These are phyloP conservation scores for Blastobotrys serpentis DNA, from an alignment of 1,139 yeast species.

Conservation along the genomic window DNA sequence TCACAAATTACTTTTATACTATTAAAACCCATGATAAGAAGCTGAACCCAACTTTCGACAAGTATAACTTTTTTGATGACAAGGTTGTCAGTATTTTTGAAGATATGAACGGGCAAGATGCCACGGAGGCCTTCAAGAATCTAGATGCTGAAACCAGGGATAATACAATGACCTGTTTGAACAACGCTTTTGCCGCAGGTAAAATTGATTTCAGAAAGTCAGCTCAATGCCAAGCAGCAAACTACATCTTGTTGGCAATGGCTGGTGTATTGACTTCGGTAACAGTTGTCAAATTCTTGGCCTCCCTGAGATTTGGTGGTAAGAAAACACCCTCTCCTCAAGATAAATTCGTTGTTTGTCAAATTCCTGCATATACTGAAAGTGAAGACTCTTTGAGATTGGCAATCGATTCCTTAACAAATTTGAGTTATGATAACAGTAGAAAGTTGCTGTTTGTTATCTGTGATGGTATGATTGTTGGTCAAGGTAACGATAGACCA, in stretches of 20 bases:
- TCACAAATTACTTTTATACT: constrained; percentile 41
- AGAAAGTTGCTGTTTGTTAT: constrained; percentile 41
- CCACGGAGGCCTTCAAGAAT: constrained; percentile 32
- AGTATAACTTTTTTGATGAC: constrained; percentile 39
- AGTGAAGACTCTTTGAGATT: constrained; percentile 42
- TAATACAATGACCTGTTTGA: constrained; percentile 38
- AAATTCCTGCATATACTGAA: constrained; percentile 45
- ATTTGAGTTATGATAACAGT: constrained; percentile 40
- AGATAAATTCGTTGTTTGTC: constrained; percentile 43
- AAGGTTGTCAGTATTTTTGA: constrained; percentile 35
- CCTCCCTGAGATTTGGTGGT: constrained; percentile 41
- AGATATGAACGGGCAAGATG: constrained; percentile 38
- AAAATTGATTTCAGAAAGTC: constrained; percentile 40
- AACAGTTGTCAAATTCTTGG: constrained; percentile 41
- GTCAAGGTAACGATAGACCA: constrained; percentile 43
- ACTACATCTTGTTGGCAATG: constrained; percentile 39
- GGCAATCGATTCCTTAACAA: constrained; percentile 44
- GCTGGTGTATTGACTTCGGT: constrained; percentile 41
- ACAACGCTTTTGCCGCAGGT: constrained; percentile 40
- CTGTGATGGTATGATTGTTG: constrained; percentile 45
- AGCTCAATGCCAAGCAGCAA: constrained; percentile 43
- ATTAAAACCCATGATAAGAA: constrained; percentile 22
- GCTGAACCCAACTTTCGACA: constrained; percentile 23
- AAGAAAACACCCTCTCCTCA: constrained; percentile 40
- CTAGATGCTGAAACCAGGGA: constrained; percentile 31